Conservation (phyloP, 805 yeast genomes). For the Candida odintsovae region DNA sequence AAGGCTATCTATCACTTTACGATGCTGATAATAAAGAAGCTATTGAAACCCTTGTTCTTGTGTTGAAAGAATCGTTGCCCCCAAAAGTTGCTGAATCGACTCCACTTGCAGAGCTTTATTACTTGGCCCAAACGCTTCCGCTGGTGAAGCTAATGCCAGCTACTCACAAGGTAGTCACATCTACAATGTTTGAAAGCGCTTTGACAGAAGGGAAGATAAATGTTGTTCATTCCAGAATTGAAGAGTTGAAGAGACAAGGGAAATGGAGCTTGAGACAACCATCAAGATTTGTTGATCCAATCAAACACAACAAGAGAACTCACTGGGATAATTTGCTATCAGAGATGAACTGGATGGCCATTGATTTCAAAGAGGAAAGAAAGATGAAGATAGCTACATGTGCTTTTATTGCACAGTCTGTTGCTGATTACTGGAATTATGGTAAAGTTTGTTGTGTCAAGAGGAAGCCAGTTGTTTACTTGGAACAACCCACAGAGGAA, state of each 20-base stretch:
- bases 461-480: slow-evolving; percentile 36
- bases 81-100: slow-evolving; percentile 50
- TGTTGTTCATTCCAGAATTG: slow-evolving; percentile 84
- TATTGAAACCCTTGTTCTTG: slow-evolving; percentile 36
- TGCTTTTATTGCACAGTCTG: slow-evolving; percentile 61
- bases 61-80: slow-evolving; percentile 47
- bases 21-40: slow-evolving; percentile 35
- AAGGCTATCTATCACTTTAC: slow-evolving; percentile 18
- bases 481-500: slow-evolving; percentile 16
- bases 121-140: slow-evolving; percentile 84
- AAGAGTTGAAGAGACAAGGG: slow-evolving; percentile 79
- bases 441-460: slow-evolving; percentile 68
- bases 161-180: slow-evolving; percentile 79
- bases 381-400: slow-evolving; percentile 70
- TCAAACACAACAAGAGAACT: slow-evolving; percentile 28
- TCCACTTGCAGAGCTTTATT: slow-evolving; percentile 80
- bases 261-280: slow-evolving; percentile 94
- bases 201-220: slow-evolving; percentile 87
- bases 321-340: slow-evolving; percentile 72
- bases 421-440: slow-evolving; percentile 70
- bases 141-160: slow-evolving; percentile 73
- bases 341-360: slow-evolving; percentile 82
- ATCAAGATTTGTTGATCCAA: slow-evolving; percentile 60
- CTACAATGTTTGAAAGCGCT: slow-evolving; percentile 81
- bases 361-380: slow-evolving; percentile 65